Conservation (phyloP, 192 early-diverging fungal genomes). For the Cetraspora pellucida region DNA sequence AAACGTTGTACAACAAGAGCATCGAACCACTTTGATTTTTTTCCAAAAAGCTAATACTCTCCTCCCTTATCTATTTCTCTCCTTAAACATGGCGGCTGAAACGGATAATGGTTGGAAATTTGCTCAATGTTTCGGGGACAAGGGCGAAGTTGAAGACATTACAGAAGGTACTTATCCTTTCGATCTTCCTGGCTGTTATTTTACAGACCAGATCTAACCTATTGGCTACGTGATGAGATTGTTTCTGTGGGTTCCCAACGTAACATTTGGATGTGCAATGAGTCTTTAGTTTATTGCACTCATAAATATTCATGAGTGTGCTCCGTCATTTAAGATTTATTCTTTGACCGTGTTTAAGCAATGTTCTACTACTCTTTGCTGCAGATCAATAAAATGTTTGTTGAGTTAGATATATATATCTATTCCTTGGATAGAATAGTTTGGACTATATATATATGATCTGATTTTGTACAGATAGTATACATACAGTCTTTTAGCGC, state of each 20-base stretch:
- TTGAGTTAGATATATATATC: too few relatives aligned
- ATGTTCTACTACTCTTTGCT: too few relatives aligned
- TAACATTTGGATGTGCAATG: background rate
- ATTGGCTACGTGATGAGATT: background rate
- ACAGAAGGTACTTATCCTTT: constrained; percentile 84
- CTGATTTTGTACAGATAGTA: too few relatives aligned
- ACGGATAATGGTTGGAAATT: constrained; percentile 77
- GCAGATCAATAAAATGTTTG: too few relatives aligned
- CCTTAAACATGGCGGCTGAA: constrained; percentile 28
- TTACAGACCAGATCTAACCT: constrained; percentile 3
- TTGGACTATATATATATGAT: too few relatives aligned
- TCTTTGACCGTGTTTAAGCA: background rate
- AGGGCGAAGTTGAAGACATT: constrained; percentile 97
- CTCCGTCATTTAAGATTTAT: background rate
- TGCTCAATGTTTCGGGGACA: constrained; percentile 99
- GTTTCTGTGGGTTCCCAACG: background rate
- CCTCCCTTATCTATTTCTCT: too few relatives aligned
- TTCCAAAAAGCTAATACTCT: too few relatives aligned
- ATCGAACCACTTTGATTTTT: too few relatives aligned
- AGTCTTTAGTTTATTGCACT: background rate
- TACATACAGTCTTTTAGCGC: background rate
- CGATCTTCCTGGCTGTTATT: constrained; percentile 4
- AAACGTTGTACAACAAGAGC: too few relatives aligned
- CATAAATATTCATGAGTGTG: background rate
- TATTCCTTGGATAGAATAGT: too few relatives aligned